Conservation (phyloP, 73 alveolate species). For the Tetrahymena borealis region DNA sequence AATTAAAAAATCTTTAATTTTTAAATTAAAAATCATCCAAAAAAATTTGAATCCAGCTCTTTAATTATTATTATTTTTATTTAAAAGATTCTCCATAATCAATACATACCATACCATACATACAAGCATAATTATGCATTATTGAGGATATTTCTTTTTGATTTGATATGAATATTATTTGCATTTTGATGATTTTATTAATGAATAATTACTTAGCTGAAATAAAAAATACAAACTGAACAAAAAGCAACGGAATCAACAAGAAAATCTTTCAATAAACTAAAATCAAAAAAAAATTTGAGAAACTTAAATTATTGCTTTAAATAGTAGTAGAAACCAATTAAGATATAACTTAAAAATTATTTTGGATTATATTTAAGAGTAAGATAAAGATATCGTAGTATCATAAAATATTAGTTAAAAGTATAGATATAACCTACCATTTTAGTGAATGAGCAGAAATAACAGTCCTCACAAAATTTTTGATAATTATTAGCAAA, state of each 20-base stretch:
- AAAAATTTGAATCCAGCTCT: background rate
- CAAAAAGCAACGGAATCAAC: slow-evolving; percentile 3
- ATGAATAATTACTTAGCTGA: background rate
- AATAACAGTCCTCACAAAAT: background rate
- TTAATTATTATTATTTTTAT: too few relatives aligned
- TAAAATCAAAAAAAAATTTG: background rate
- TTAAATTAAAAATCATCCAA: background rate
- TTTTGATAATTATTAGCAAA: background rate
- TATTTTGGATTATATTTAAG: too few relatives aligned
- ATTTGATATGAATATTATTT: background rate
- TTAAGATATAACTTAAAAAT: too few relatives aligned
- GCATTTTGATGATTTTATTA: background rate
- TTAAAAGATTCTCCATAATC: too few relatives aligned
- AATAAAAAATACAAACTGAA: background rate
- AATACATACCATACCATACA: too few relatives aligned
- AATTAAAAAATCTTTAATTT: background rate
- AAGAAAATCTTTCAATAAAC: background rate
- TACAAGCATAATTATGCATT: background rate
- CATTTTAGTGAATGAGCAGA: background rate
- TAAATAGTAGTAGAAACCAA: too few relatives aligned
- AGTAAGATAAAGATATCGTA: too few relatives aligned
- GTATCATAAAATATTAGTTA: too few relatives aligned
- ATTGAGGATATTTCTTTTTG: background rate
- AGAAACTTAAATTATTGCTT: background rate
- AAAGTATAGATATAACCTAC: too few relatives aligned